phyloP scores from a whole-genome alignment of 73 alveolate genomes.

The Paramecium pentaurelia region DNA sequence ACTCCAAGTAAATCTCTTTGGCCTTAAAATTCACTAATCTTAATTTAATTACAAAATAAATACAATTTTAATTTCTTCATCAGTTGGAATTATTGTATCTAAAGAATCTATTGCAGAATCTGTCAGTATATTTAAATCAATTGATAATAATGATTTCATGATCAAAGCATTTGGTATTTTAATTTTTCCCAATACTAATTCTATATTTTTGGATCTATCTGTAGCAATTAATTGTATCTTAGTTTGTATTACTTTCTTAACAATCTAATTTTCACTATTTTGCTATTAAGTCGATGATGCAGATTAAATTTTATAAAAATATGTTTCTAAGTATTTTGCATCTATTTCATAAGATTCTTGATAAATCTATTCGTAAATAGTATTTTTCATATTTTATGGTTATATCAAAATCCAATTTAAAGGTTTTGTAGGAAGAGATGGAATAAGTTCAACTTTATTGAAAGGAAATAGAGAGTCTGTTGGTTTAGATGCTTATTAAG shows the following conservation, averaged over 20 bases:
- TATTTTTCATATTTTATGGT: conserved; percentile 2
- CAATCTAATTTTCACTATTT: not conserved
- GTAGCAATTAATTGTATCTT: not conserved
- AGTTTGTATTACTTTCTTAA: not conserved
- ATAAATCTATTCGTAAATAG: not conserved
- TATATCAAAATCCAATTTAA: conserved; percentile 5
- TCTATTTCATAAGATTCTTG: not conserved
- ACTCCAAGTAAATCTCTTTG: not conserved
- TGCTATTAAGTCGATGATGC: not conserved
- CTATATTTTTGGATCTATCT: conserved; percentile 34
- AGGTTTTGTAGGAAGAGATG: conserved; percentile 21
- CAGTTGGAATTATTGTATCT: not conserved
- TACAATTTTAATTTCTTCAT: not conserved
- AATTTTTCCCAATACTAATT: conserved; percentile 25
- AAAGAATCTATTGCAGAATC: conserved; percentile 8
- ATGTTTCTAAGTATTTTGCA: not conserved
- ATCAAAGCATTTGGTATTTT: conserved; percentile 16
- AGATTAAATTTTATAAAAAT: not conserved
- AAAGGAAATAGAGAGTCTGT: not conserved
- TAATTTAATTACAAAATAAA: not conserved
- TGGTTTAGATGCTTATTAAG: not conserved
- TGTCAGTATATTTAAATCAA: not conserved
- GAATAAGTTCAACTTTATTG: not conserved
- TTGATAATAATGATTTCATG: not conserved
- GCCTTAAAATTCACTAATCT: not conserved